phyloP scores from a whole-genome alignment of 108 stramenopile species.

The Skeletonema marinoi region DNA sequence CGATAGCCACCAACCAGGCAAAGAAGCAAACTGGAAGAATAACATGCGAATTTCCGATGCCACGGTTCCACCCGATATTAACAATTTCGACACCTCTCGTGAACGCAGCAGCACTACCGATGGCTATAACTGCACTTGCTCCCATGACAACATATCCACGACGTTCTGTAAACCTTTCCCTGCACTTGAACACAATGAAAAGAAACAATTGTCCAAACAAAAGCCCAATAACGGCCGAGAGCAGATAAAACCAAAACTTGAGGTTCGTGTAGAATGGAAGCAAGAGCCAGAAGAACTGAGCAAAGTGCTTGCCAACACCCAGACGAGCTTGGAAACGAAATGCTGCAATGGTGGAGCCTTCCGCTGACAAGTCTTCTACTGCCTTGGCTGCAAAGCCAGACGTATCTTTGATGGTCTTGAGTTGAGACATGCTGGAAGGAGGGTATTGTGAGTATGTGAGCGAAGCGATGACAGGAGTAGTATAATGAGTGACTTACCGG shows the following conservation, averaged over 20 bases:
- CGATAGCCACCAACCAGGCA: slow-evolving; percentile 10
- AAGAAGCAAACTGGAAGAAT: slow-evolving; percentile 13
- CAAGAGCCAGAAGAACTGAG: slow-evolving; percentile 14
- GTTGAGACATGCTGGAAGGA: neutral
- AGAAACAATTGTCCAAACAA: slow-evolving; percentile 20
- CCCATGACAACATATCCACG: slow-evolving; percentile 11
- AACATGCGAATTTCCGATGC: neutral
- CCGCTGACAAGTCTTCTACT: neutral
- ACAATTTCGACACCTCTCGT: slow-evolving; percentile 4
- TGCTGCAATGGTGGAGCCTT: neutral
- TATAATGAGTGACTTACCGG: neutral
- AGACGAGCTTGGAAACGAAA: slow-evolving; percentile 36
- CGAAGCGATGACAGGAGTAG: too few species aligned
- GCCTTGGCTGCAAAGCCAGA: slow-evolving; percentile 16
- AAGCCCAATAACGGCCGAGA: slow-evolving; percentile 11
- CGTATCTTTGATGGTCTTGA: slow-evolving; percentile 17
- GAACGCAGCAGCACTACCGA: slow-evolving; percentile 5
- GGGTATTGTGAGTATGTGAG: too few species aligned
- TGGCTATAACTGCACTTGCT: neutral
- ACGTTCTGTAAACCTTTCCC: slow-evolving; percentile 3
- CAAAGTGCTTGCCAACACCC: slow-evolving; percentile 28
- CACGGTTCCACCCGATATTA: neutral
- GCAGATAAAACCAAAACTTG: slow-evolving; percentile 18
- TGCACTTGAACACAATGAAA: slow-evolving; percentile 18
- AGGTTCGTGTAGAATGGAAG: slow-evolving; percentile 31